phyloP scores from a whole-genome alignment of 2,329 filamentous ascomycete genomes.

The Teratosphaeria pseudoeucalypti region DNA sequence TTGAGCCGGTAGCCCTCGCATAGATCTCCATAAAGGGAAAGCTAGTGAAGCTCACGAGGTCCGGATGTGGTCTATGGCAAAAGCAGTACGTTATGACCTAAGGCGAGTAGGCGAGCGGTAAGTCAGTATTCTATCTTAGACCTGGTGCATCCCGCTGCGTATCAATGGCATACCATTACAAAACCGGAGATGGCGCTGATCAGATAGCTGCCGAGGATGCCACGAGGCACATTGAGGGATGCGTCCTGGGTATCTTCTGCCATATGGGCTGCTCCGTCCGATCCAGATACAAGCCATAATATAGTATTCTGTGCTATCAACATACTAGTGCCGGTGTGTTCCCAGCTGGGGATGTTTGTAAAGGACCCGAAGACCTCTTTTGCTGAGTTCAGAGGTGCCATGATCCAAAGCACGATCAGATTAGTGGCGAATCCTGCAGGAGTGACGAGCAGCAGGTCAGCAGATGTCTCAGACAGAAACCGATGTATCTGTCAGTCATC shows the following conservation, averaged over 20 bases:
- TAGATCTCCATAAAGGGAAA: not conserved
- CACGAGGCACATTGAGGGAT: constrained; percentile 18
- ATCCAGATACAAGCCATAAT: constrained; percentile 13
- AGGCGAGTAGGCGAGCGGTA: not conserved
- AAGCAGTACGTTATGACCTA: not conserved
- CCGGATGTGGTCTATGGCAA: not conserved
- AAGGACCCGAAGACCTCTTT: constrained; percentile 31
- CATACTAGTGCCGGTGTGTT: not conserved
- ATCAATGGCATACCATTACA: not conserved
- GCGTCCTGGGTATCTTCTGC: constrained; percentile 22
- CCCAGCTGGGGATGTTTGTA: constrained; percentile 36
- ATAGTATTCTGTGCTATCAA: constrained; percentile 8
- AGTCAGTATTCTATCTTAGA: not conserved
- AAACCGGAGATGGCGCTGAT: not conserved
- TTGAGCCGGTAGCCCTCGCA: not conserved
- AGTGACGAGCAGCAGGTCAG: not conserved
- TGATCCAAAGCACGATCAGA: constrained; percentile 35
- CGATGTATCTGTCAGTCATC: not conserved
- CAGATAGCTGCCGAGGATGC: constrained; percentile 19
- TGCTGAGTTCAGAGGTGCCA: constrained; percentile 2
- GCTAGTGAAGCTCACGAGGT: not conserved
- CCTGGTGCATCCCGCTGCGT: not conserved
- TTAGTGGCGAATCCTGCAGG: constrained; percentile 38
- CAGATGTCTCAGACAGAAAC: not conserved
- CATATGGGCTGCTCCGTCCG: constrained; percentile 19